Conservation (phyloP, 2,329 filamentous ascomycete species). For the Colletotrichum phormii region DNA sequence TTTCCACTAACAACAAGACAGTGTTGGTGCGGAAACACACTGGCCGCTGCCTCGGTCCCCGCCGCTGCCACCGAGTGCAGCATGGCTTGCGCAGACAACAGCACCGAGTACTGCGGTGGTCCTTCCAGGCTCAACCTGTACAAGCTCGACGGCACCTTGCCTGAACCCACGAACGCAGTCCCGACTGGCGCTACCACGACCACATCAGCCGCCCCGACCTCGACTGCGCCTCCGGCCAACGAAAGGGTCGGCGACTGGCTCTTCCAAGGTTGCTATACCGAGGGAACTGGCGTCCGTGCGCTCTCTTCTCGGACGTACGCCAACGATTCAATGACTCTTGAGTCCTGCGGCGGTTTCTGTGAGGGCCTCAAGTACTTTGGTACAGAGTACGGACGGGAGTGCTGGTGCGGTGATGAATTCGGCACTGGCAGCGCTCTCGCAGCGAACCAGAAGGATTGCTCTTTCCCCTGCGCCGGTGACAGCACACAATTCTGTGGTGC, state of each 20-base stretch:
- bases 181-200: neutral
- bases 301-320: constrained; percentile 44
- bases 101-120: constrained; percentile 51
- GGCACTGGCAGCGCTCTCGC: constrained; percentile 43
- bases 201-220: neutral
- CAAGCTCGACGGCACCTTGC: constrained; percentile 37
- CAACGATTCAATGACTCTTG: constrained; percentile 50
- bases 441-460: constrained; percentile 47
- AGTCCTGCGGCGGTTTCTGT: constrained; percentile 47
- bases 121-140: constrained; percentile 50
- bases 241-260: constrained; percentile 43
- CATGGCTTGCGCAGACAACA: constrained; percentile 49
- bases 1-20: constrained; percentile 24
- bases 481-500: constrained; percentile 50
- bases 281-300: constrained; percentile 46
- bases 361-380: constrained; percentile 47
- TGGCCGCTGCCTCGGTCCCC: constrained; percentile 43
- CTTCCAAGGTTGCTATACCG: constrained; percentile 52
- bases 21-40: constrained; percentile 51
- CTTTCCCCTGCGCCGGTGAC: constrained; percentile 47
- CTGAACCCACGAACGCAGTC: constrained; percentile 4
- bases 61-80: constrained; percentile 47
- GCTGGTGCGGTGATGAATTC: constrained; percentile 51
- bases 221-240: constrained; percentile 30
- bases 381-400: constrained; percentile 50